These are phyloP conservation scores for Saturnispora zaruensis DNA, from an alignment of 805 yeast species.

Conservation along the genomic window DNA sequence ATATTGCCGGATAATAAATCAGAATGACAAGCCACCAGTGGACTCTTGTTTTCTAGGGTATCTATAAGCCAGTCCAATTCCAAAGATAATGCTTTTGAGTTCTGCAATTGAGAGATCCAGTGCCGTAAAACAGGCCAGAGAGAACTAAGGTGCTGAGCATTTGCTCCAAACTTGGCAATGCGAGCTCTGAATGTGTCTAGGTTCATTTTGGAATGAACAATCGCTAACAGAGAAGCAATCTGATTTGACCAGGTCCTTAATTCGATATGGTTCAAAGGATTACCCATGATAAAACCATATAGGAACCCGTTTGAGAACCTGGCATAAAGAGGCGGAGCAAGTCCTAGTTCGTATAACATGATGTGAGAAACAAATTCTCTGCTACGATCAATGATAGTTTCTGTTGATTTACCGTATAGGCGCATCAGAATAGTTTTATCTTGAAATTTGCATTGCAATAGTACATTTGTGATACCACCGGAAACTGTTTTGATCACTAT, in stretches of 20 bases:
- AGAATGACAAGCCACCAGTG: slow-evolving; percentile 57
- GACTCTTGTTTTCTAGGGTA: slow-evolving; percentile 37
- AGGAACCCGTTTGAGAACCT: slow-evolving; percentile 65
- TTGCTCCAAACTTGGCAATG: neutral
- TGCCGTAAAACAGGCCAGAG: slow-evolving; percentile 53
- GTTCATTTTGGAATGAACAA: slow-evolving; percentile 45
- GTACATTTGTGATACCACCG: slow-evolving; percentile 60
- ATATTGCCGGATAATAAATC: slow-evolving; percentile 71
- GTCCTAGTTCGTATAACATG: slow-evolving; percentile 45
- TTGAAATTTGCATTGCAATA: slow-evolving; percentile 34
- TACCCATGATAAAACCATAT: slow-evolving; percentile 60
- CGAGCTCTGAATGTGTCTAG: slow-evolving; percentile 1
- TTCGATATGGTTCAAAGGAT: slow-evolving; percentile 49
- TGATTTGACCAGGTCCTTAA: slow-evolving; percentile 31
- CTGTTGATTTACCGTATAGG: slow-evolving; percentile 69
- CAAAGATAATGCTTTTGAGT: slow-evolving; percentile 30
- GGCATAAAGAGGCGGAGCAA: slow-evolving; percentile 65
- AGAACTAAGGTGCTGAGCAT: slow-evolving; percentile 17
- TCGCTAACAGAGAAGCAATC: slow-evolving; percentile 59
- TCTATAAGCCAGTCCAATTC: slow-evolving; percentile 51
- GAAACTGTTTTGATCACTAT: neutral
- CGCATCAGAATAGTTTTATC: slow-evolving; percentile 43
- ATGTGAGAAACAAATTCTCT: slow-evolving; percentile 67
- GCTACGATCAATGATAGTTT: slow-evolving; percentile 61
- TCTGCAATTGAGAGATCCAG: slow-evolving; percentile 56